Conservation (phyloP, 768 basidiomycete species). For the Lactarius indigo region DNA sequence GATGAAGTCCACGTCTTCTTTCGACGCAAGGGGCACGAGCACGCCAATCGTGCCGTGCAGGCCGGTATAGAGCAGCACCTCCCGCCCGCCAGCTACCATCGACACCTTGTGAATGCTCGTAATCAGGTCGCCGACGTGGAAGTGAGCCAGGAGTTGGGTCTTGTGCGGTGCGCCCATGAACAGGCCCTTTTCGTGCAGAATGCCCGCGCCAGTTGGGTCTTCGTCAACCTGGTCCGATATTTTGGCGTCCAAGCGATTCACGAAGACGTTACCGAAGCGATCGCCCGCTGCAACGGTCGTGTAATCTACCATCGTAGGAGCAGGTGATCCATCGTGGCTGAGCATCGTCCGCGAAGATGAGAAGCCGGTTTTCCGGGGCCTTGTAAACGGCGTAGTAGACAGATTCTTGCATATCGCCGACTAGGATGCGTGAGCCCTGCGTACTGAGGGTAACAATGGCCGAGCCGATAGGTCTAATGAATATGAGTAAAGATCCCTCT, state of each 20-base stretch:
- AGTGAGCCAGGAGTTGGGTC: conserved; percentile 84
- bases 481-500: background rate
- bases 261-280: conserved; percentile 94
- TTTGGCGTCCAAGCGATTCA: conserved; percentile 83
- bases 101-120: conserved; percentile 90
- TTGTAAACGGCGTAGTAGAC: conserved; percentile 90
- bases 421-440: conserved; percentile 91
- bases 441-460: conserved; percentile 88
- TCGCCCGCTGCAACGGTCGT: conserved; percentile 91
- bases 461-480: conserved; percentile 71
- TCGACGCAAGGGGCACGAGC: conserved; percentile 90
- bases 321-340: conserved; percentile 92
- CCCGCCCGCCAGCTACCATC: conserved; percentile 93
- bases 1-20: conserved; percentile 98
- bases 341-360: conserved; percentile 92
- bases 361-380: conserved; percentile 85
- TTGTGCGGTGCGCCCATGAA: conserved; percentile 98
- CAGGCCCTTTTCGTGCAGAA: conserved; percentile 89
- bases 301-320: conserved; percentile 90
- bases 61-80: conserved; percentile 83
- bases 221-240: conserved; percentile 93
- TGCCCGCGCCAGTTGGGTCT: conserved; percentile 95
- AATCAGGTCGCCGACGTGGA: conserved; percentile 87
- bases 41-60: conserved; percentile 94
- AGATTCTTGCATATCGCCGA: conserved; percentile 98